A percentile compares a stretch with the other conserved stretches of the same genome.
Evolutionary conservation across 2,329 filamentous ascomycete species (phyloP).

Genomic region (Colletotrichum sp.): DNA sequence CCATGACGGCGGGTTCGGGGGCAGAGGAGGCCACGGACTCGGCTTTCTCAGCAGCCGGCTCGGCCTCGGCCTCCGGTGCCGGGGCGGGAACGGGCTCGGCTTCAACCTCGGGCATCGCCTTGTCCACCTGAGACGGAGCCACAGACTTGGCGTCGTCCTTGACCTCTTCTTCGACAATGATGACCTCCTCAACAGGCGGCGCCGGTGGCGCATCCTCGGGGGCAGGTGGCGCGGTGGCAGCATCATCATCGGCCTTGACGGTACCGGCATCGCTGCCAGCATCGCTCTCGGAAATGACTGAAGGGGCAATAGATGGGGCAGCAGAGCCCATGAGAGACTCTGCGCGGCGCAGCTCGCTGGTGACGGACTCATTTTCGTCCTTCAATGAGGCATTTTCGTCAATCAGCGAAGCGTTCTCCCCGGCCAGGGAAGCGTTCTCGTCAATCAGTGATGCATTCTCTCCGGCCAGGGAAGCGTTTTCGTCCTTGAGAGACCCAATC

Average conservation of each 20-base stretch:
- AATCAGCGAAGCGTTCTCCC: not conserved
- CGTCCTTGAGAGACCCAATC: slow-evolving; percentile 16
- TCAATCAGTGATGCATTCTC: not conserved
- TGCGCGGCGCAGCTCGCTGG: slow-evolving; percentile 11
- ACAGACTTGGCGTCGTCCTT: slow-evolving; percentile 1
- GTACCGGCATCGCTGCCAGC: slow-evolving; percentile 12
- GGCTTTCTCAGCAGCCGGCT: not conserved
- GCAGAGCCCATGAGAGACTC: slow-evolving; percentile 16
- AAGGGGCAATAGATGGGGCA: not conserved
- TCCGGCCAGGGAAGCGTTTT: slow-evolving; percentile 10
- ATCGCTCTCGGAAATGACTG: slow-evolving; percentile 5
- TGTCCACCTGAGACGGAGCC: not conserved
- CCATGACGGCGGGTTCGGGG: not conserved
- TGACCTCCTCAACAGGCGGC: not conserved
- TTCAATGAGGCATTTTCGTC: slow-evolving; percentile 4
- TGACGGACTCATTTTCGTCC: slow-evolving; percentile 20
- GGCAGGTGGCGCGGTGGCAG: not conserved
- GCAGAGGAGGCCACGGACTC: not conserved
- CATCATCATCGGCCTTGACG: slow-evolving; percentile 12
- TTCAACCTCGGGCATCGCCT: not conserved
- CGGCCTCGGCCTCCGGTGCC: not conserved
- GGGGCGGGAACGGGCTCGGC: not conserved
- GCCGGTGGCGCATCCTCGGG: not conserved
- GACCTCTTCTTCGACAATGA: not conserved
- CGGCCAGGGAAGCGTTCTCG: not conserved